Conservation (phyloP, 2,329 filamentous ascomycete species). For the Dryadomyces quercivorus region DNA sequence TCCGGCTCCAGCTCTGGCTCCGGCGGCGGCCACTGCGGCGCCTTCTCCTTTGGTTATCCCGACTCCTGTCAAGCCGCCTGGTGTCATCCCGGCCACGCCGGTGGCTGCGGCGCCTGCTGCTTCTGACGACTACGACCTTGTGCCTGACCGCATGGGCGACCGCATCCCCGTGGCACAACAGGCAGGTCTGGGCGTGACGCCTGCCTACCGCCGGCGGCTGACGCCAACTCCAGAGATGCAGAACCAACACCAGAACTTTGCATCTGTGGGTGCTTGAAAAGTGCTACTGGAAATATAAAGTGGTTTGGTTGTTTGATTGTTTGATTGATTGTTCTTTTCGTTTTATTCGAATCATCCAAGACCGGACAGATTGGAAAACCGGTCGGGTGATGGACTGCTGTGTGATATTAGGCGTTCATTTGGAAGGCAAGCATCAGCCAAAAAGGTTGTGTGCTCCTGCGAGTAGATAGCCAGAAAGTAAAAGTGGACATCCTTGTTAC, state of each 20-base stretch:
- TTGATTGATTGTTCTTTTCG: background rate
- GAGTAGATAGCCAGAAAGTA: background rate
- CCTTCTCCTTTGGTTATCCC: constrained; percentile 7
- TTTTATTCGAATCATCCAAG: background rate
- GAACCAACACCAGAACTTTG: constrained; percentile 8
- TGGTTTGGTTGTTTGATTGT: background rate
- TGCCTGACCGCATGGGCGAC: constrained; percentile 51
- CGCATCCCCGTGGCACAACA: constrained; percentile 26
- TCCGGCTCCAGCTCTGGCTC: constrained; percentile 23
- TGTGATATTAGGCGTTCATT: background rate
- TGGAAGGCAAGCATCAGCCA: no score
- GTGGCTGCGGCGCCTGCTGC: constrained; percentile 14
- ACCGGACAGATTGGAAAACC: background rate
- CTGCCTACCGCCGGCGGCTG: constrained; percentile 20
- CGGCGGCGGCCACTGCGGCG: constrained; percentile 7
- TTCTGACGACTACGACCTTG: constrained; percentile 36
- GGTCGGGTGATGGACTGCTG: no score
- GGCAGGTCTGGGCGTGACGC: constrained; percentile 7
- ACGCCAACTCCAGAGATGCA: constrained; percentile 37
- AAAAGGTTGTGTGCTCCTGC: background rate
- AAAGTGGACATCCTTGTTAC: no score
- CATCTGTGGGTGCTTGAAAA: background rate
- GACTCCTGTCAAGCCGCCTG: constrained; percentile 6
- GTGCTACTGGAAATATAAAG: background rate
- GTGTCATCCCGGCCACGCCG: constrained; percentile 24